phyloP scores from a whole-genome alignment of 768 basidiomycete species.

The Leccinellum albellum region DNA sequence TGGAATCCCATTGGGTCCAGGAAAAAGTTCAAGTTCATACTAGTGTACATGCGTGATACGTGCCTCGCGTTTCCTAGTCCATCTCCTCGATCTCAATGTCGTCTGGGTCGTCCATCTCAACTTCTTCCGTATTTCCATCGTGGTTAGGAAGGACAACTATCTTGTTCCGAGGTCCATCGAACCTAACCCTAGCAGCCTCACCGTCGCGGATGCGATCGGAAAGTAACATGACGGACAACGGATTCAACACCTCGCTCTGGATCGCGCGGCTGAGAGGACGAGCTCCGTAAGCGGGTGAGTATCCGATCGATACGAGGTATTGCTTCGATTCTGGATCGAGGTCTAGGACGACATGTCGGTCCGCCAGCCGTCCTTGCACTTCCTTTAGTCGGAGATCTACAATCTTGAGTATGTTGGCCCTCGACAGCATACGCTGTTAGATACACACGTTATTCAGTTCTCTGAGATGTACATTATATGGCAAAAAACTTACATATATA shows the following conservation, averaged over 20 bases:
- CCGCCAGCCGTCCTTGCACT: slow-evolving; percentile 73
- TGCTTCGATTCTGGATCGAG: slow-evolving; percentile 74
- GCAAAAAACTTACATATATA: slow-evolving; percentile 48
- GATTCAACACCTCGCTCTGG: slow-evolving; percentile 89
- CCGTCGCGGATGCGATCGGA: slow-evolving; percentile 79
- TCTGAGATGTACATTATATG: not conserved
- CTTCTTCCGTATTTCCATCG: slow-evolving; percentile 46
- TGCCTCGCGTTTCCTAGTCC: slow-evolving; percentile 6
- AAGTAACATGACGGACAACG: slow-evolving; percentile 79
- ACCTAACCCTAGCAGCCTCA: slow-evolving; percentile 70
- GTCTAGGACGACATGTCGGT: slow-evolving; percentile 76
- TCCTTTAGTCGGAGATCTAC: slow-evolving; percentile 87
- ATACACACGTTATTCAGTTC: slow-evolving; percentile 25
- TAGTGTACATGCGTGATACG: not conserved
- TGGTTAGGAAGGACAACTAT: slow-evolving; percentile 83
- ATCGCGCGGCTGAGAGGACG: slow-evolving; percentile 90
- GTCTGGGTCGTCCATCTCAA: slow-evolving; percentile 64
- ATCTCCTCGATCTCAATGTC: slow-evolving; percentile 26
- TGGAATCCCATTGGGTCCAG: not conserved
- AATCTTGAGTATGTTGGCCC: slow-evolving; percentile 72
- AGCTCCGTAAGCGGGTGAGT: slow-evolving; percentile 83
- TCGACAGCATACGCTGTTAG: slow-evolving; percentile 72
- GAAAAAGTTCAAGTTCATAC: not conserved
- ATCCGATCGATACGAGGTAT: slow-evolving; percentile 72
- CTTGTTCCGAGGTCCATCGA: slow-evolving; percentile 80